These are phyloP conservation scores for Reticulascus tulasneorum DNA, from an alignment of 2,329 filamentous ascomycete genomes.

Conservation along the genomic window DNA sequence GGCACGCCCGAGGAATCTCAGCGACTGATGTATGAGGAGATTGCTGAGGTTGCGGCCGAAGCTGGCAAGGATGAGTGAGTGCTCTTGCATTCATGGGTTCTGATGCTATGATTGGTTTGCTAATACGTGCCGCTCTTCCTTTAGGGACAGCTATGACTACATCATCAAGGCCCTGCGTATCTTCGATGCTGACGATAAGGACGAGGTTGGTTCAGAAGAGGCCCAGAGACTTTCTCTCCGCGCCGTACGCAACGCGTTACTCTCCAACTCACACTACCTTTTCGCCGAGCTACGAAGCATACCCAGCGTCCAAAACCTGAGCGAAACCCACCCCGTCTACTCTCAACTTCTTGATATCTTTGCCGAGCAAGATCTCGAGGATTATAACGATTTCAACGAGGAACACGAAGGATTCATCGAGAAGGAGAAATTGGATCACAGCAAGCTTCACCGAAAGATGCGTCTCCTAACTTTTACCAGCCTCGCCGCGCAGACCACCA, in stretches of 20 bases:
- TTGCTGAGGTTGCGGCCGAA: constrained; percentile 77
- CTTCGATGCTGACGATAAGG: constrained; percentile 52
- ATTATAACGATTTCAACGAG: constrained; percentile 92
- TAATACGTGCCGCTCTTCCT: not conserved
- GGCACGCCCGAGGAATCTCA: constrained; percentile 75
- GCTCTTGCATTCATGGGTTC: constrained; percentile 1
- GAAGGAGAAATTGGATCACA: constrained; percentile 67
- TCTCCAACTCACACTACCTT: constrained; percentile 56
- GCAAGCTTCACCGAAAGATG: constrained; percentile 87
- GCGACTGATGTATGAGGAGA: constrained; percentile 77
- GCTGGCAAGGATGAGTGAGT: constrained; percentile 72
- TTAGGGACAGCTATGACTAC: constrained; percentile 62
- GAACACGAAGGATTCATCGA: constrained; percentile 85
- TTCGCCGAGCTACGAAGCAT: constrained; percentile 81
- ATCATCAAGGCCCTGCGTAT: constrained; percentile 59
- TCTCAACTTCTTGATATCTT: constrained; percentile 95
- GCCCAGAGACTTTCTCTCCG: constrained; percentile 58
- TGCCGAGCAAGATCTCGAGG: constrained; percentile 87
- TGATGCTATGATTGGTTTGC: not conserved
- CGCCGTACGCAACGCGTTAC: constrained; percentile 50
- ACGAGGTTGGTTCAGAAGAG: constrained; percentile 54
- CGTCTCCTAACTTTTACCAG: constrained; percentile 90
- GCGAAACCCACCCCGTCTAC: constrained; percentile 77
- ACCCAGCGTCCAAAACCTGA: constrained; percentile 79
- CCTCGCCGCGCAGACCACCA: constrained; percentile 77